Evolutionary conservation across 2,329 filamentous ascomycete genomes (phyloP).

Genomic region (Dothideomycetes sp.): DNA sequence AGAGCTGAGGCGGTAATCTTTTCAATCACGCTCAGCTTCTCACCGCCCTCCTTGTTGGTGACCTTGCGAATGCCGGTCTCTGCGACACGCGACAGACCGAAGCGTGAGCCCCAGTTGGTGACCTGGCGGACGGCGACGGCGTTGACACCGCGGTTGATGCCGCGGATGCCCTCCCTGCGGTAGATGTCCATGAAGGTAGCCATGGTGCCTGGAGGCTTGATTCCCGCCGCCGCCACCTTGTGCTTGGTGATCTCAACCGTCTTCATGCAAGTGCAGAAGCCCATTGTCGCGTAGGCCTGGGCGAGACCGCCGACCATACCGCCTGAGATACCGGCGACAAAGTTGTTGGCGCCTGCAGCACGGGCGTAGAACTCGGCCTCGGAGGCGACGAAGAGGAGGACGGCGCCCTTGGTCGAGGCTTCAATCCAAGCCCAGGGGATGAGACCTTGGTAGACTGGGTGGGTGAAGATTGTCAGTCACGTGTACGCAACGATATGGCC

Average conservation of each 20-base stretch:
- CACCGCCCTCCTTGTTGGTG: slow-evolving; percentile 67
- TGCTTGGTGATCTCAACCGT: slow-evolving; percentile 99
- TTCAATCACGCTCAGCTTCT: slow-evolving; percentile 69
- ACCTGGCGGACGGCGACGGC: slow-evolving; percentile 97
- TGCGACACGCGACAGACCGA: slow-evolving; percentile 83
- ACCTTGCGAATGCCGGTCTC: slow-evolving; percentile 74
- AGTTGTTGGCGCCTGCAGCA: slow-evolving; percentile 65
- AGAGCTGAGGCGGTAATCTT: slow-evolving; percentile 80
- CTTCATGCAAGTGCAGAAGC: slow-evolving; percentile 99
- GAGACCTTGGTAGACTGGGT: slow-evolving; percentile 91
- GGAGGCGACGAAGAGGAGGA: slow-evolving; percentile 96
- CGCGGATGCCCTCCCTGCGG: slow-evolving; percentile 80
- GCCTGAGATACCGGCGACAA: slow-evolving; percentile 77
- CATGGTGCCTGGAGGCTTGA: slow-evolving; percentile 82
- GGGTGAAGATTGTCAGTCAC: slow-evolving; percentile 12
- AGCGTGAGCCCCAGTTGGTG: slow-evolving; percentile 97
- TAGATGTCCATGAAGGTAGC: slow-evolving; percentile 96
- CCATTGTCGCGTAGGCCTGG: slow-evolving; percentile 98
- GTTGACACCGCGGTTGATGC: slow-evolving; percentile 98
- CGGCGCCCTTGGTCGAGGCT: slow-evolving; percentile 97
- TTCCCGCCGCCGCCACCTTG: slow-evolving; percentile 76
- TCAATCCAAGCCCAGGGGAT: slow-evolving; percentile 99
- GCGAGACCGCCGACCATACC: slow-evolving; percentile 92
- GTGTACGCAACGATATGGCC: too few species aligned
- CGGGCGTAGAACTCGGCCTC: slow-evolving; percentile 95